Evolutionary conservation across 2,329 filamentous ascomycete genomes (phyloP), one percentile per base, ranked within the genome.

Genomic region (Botrytis tulipae): DNA sequence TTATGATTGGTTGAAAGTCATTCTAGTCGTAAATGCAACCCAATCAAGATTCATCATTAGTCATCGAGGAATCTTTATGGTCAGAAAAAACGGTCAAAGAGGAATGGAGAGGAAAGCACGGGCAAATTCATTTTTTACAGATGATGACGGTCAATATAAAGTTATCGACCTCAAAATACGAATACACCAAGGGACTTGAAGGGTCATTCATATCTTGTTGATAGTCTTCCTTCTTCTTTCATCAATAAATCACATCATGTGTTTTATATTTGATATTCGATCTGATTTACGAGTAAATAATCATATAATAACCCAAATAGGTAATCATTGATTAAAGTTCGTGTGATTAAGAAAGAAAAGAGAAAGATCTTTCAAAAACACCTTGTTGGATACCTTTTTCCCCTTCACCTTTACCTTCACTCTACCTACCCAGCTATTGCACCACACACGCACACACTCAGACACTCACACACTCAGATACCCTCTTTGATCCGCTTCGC

Each of bases 361-460:
- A 25, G 46, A 25, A 48, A 62, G 60, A 42, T 62, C 37, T 42
- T 63, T 22, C 25, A 12, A 40, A 67, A 67, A 40, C 46, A 73
- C 71, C 71, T 68, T 68, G 71, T 69, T 73, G 71, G 71, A 66
- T 70, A 70, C 51, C n/a, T 40, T 37, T 40, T 54, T n/a, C 18
- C 18, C 42, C 42, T 20, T 22, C 44, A 46, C 42, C 16, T 44
- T 44, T 3, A 20, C 42, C 42, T 44, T 20, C 22, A 51, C 20
- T 29, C 48, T 29, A 57, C 51, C 25, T 29, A 18, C 51, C 51
- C 1, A 65, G n/a, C n/a, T 32, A 63, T 29, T 42, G 9, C 32
- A 60, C 54, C 18, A 32, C 9, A 40, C 35, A 61, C 12, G 0
- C 22, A 16, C 20, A 32, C 20, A 32, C 37, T 2, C 16, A 40